Evolutionary conservation across 1,284 basidiomycete species (phyloP).

Genomic region (Fomitopsis schrenkii): DNA sequence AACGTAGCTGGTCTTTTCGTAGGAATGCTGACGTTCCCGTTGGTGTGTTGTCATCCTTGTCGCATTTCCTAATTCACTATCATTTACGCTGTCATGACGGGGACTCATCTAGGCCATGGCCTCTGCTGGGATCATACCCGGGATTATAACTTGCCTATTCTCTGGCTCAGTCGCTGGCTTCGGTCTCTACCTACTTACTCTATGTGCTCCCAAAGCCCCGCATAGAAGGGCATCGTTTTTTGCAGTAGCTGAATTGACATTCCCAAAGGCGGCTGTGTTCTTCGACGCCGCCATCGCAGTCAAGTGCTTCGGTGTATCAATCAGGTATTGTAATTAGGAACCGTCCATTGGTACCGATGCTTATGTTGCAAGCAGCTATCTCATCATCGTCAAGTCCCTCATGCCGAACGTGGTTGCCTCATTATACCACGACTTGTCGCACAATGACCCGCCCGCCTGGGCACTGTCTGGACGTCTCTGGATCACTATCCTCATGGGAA

Average conservation of each 20-base stretch:
- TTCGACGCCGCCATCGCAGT: constrained; percentile 94
- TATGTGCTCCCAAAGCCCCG: constrained; percentile 79
- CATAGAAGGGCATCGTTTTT: constrained; percentile 86
- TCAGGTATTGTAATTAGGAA: constrained; percentile 52
- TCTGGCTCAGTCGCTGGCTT: constrained; percentile 81
- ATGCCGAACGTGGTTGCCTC: constrained; percentile 92
- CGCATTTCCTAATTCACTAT: too few relatives aligned
- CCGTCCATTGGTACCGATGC: background rate
- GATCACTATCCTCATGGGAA: constrained; percentile 79
- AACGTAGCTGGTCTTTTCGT: background rate
- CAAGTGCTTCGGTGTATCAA: constrained; percentile 96
- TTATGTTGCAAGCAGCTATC: constrained; percentile 50
- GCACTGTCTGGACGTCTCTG: constrained; percentile 77
- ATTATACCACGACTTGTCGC: constrained; percentile 73
- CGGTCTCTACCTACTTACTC: constrained; percentile 86
- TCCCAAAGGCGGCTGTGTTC: constrained; percentile 78
- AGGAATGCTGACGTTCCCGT: constrained; percentile 83
- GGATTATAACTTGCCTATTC: constrained; percentile 84
- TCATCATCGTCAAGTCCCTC: constrained; percentile 92
- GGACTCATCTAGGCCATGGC: constrained; percentile 70
- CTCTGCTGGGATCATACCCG: constrained; percentile 82
- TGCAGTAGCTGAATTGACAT: constrained; percentile 81
- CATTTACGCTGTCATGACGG: background rate
- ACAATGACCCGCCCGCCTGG: constrained; percentile 67
- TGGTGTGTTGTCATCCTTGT: constrained; percentile 40